A percentile compares a stretch with the other conserved stretches of the same genome.
phyloP scores from a whole-genome alignment of 2,329 filamentous ascomycete genomes.

The Penicillium sp. region DNA sequence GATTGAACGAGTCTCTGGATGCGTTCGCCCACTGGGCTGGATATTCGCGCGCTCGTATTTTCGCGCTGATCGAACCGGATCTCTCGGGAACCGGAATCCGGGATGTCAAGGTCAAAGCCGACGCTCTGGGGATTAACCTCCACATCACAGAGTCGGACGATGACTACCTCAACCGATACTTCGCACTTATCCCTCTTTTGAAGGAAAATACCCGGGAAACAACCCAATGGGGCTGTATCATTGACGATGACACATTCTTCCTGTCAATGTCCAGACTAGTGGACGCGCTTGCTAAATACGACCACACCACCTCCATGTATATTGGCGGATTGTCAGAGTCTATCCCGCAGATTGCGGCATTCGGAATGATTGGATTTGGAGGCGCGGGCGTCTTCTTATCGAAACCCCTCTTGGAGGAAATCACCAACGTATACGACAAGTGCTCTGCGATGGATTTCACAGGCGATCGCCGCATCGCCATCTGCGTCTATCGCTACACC shows the following conservation, averaged over 20 bases:
- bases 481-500: conserved; percentile 58
- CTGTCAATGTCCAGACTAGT: conserved; percentile 53
- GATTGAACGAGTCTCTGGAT: conserved; percentile 52
- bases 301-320: conserved; percentile 52
- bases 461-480: conserved; percentile 57
- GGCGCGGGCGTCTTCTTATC: conserved; percentile 61
- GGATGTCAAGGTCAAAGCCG: conserved; percentile 35
- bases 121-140: conserved; percentile 45
- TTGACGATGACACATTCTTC: conserved; percentile 66
- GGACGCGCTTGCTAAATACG: conserved; percentile 48
- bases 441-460: conserved; percentile 49
- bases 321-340: conserved; percentile 60
- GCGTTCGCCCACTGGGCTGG: conserved; percentile 58
- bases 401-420: conserved; percentile 49
- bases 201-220: conserved; percentile 43
- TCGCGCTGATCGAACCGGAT: conserved; percentile 52
- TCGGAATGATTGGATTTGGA: conserved; percentile 61
- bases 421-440: conserved; percentile 49
- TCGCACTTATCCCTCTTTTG: conserved; percentile 54
- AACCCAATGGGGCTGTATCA: conserved; percentile 56
- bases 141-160: conserved; percentile 33
- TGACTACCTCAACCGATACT: conserved; percentile 53
- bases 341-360: conserved; percentile 50
- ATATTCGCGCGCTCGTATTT: conserved; percentile 51
- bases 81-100: conserved; percentile 18